Conservation (phyloP, 441 rosid species). For the Cnidoscolus chayamansa region DNA sequence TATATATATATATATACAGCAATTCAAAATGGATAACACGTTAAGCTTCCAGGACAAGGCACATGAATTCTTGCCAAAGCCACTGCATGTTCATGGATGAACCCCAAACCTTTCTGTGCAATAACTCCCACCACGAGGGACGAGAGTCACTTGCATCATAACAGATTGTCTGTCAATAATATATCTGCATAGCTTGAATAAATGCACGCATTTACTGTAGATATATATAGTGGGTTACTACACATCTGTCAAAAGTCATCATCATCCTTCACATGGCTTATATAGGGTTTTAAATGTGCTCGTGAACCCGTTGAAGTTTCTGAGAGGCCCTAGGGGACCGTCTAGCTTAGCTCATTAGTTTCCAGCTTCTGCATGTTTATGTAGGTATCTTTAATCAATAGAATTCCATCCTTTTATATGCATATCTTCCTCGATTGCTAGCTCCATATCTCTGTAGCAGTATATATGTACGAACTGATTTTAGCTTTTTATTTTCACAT, state of each 20-base stretch:
- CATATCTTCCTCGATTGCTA: background rate
- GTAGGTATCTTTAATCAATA: background rate
- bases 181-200: background rate
- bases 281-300: constrained; percentile 17
- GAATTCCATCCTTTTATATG: background rate
- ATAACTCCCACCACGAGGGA: constrained; percentile 19
- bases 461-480: too few relatives aligned
- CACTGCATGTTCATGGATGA: constrained; percentile 14
- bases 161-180: background rate
- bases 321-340: constrained; percentile 26
- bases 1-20: background rate
- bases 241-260: constrained; percentile 24
- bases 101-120: constrained; percentile 9
- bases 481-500: too few relatives aligned
- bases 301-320: constrained; percentile 33
- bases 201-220: constrained; percentile 12
- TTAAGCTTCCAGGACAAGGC: constrained; percentile 20
- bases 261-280: constrained; percentile 34
- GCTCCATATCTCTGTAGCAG: too few relatives aligned
- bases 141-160: background rate
- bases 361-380: background rate
- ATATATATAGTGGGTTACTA: background rate
- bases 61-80: constrained; percentile 23
- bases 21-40: background rate
- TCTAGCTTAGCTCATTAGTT: background rate